Conservation (phyloP, 2,329 filamentous ascomycete genomes). For the Colletotrichum lini region DNA sequence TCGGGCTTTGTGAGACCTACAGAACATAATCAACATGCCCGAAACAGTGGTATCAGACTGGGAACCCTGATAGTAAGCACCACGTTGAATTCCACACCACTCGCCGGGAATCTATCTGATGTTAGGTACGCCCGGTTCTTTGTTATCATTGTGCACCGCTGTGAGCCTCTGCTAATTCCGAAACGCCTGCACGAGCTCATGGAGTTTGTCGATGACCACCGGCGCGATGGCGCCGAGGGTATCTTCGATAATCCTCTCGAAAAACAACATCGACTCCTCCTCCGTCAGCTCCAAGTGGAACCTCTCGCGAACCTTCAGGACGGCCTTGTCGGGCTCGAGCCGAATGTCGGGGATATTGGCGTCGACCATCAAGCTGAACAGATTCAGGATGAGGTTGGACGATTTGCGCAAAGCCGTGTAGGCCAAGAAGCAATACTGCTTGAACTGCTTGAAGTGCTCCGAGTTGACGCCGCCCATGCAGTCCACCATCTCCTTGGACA, state of each 20-base stretch:
- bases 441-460: constrained; percentile 89
- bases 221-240: constrained; percentile 91
- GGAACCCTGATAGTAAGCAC: not conserved
- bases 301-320: constrained; percentile 93
- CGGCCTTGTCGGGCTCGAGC: constrained; percentile 92
- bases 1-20: too few relatives aligned
- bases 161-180: constrained; percentile 21
- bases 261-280: constrained; percentile 90
- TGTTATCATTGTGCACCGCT: not conserved
- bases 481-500: constrained; percentile 98
- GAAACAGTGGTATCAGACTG: not conserved
- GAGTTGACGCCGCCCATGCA: constrained; percentile 92
- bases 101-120: constrained; percentile 7
- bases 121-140: too few relatives aligned
- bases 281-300: constrained; percentile 94
- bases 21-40: not conserved
- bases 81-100: not conserved
- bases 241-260: constrained; percentile 92
- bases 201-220: constrained; percentile 93
- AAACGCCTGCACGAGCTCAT: constrained; percentile 94
- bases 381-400: constrained; percentile 90
- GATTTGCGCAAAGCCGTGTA: constrained; percentile 93
- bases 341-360: constrained; percentile 97
- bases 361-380: constrained; percentile 97
- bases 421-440: constrained; percentile 95